phyloP scores from a whole-genome alignment of 192 early-diverging fungal genomes.

The Helicostylum pulchrum region DNA sequence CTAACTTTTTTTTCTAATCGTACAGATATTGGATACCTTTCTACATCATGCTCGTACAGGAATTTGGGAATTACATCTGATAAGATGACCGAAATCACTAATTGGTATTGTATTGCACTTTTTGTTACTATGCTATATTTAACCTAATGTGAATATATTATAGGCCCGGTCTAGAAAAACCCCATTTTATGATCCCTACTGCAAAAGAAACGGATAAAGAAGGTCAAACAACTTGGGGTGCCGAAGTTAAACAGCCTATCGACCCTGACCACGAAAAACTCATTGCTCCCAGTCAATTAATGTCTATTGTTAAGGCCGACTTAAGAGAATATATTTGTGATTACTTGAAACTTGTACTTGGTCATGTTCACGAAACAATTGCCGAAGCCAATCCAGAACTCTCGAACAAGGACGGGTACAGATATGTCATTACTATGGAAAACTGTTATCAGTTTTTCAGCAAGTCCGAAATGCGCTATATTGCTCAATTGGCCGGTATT shows the following conservation, averaged over 20 bases:
- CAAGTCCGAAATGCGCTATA: slow-evolving; percentile 39
- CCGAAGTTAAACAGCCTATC: neutral
- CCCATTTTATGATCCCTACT: neutral
- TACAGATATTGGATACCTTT: slow-evolving; percentile 3
- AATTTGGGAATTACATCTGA: neutral
- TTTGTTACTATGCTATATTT: too few species aligned
- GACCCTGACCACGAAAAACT: neutral
- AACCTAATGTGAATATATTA: too few species aligned
- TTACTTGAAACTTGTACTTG: neutral
- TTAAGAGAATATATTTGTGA: neutral
- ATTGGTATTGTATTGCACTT: slow-evolving; percentile 5
- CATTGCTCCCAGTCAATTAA: neutral
- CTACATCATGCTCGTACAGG: neutral
- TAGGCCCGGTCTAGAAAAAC: too few species aligned
- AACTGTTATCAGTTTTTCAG: slow-evolving; percentile 10
- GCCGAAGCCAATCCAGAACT: neutral
- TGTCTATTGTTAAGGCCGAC: neutral
- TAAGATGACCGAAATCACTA: neutral
- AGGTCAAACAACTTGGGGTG: neutral
- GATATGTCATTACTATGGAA: slow-evolving; percentile 12
- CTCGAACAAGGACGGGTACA: neutral
- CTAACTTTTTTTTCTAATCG: neutral
- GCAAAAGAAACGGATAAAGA: neutral
- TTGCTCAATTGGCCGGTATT: slow-evolving; percentile 36
- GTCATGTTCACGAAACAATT: neutral